Evolutionary conservation across 345 rosid genomes (phyloP), one percentile per base, ranked within the genome.

Genomic region (Triadica sebifera): DNA sequence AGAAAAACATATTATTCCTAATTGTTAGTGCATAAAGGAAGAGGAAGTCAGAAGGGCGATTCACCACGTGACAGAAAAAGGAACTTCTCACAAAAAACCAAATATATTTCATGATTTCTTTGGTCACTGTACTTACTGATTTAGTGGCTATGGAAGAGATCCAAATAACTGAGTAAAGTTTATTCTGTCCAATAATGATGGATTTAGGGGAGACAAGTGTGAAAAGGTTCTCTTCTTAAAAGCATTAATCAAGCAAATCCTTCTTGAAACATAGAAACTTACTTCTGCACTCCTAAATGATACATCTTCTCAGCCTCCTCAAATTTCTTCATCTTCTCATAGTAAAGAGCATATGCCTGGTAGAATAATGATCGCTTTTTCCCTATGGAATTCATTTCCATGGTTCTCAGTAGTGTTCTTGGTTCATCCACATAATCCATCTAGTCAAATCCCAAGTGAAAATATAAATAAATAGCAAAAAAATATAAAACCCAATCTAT

Each of bases 361-460:
- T 91, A 94, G 86, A 88, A 94, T 75, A 91, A 78, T 46, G 98
- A 82, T 52, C 81, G 75, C 76, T 87, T 88, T 34, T 73, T 81
- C 66, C 98, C 98, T 61, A 94, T 87, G n/a, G 74, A 63, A 64
- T 89, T 91, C 79, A 75, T 71, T 83, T 92, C 97, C 98, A 94
- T 94, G 20, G 81, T 82, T 69, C 84, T 87, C 79, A 94, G 74
- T 57, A 94, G 76, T 37, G 81, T 67, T 75, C 72, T 89, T 39
- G 99, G 99, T 60, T 95, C 97, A 60, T 87, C 97, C 71, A 93
- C 91, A 78, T 85, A 91, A 81, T 95, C 98, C 99, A 95, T 93
- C 99, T 95, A 77, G 64, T 49, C 84, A 79, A 34, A 61, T n/a
- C 59, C 58, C 46, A 39, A 34, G 47, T 64, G 38, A 17, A 3